Base-by-base conservation (phyloP, 2,329 filamentous ascomycete species). In the Ophiostoma ulmi region DNA sequence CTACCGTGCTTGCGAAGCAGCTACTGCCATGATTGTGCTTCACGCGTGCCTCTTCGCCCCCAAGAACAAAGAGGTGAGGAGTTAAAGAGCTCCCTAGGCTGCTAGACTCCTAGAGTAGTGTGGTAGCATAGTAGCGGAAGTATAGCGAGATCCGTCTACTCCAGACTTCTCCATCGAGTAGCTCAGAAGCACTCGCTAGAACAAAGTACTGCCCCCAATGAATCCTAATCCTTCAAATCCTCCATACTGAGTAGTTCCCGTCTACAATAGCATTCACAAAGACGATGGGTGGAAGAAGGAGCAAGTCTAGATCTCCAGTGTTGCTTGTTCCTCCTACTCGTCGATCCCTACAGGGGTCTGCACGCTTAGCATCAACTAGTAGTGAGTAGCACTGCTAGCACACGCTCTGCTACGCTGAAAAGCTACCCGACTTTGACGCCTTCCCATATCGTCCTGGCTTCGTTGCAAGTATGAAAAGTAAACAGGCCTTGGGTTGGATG, bases 361-460 rank as follows among this genome's bases (percentile, higher is more conserved):
- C 52, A 26, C 52, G 17, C 52, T 17, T 5, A 6, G 44, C 17
- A 7, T 14, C 17, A 14, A n/a, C 48, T 55, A 26, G n/a, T 55
- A 44, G 41, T 11, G n/a, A 20, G n/a, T 58, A 58, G 52, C 52
- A 26, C 48, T 55, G 48, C n/a, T 22, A n/a, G 20, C 48, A 26
- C 48, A 22, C 52, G n/a, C 52, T 58, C 52, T 22, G n/a, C 52
- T 11, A 58, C 52, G 8, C 22, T 58, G 20, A 5, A 58, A 58
- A 58, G 52, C 52, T 1, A 58, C 52, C n/a, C 22, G 11, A 17
- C 52, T 26, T 26, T 26, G n/a, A 26, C 52, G 52, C 52, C 52
- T 58, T 58, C 52, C 52, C 52, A 26, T 58, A 58, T 58, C 52
- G 52, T 58, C 52, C 22, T 58, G 52, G 52, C 52, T 58, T 58